These are phyloP conservation scores for Acer negundo DNA, from an alignment of 345 rosid species.

Conservation along the genomic window DNA sequence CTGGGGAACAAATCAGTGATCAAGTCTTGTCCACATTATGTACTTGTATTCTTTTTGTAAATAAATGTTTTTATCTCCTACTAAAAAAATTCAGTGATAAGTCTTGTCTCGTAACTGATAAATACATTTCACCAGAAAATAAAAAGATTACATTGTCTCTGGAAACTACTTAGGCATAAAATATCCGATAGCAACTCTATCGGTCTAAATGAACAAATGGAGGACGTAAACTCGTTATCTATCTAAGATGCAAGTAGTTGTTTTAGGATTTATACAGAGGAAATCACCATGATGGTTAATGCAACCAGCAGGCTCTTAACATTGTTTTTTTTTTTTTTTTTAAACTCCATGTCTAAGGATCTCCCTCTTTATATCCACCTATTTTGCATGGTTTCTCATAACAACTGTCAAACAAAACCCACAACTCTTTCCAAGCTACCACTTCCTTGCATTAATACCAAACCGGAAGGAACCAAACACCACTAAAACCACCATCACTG, in stretches of 20 bases:
- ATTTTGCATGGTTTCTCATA: neutral
- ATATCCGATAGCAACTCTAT: neutral
- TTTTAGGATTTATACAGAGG: neutral
- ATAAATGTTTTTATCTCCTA: neutral
- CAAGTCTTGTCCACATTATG: neutral
- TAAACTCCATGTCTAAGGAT: conserved; percentile 3
- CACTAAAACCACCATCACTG: neutral
- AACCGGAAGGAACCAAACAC: neutral
- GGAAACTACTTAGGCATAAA: neutral
- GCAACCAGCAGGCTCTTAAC: neutral
- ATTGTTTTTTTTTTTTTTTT: neutral
- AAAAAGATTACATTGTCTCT: neutral
- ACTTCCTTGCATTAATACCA: neutral
- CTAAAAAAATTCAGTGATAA: neutral
- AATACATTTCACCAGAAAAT: neutral
- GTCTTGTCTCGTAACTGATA: neutral
- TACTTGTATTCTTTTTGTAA: neutral
- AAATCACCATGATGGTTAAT: neutral
- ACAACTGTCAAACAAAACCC: neutral
- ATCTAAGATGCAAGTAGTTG: neutral
- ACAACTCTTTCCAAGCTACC: neutral
- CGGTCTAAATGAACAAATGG: neutral
- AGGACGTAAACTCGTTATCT: neutral
- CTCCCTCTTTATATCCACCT: neutral
- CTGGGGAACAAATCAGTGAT: conserved; percentile 37